Base-by-base conservation (phyloP, 164 flowering plant genomes). In the Litsea cubeba region DNA sequence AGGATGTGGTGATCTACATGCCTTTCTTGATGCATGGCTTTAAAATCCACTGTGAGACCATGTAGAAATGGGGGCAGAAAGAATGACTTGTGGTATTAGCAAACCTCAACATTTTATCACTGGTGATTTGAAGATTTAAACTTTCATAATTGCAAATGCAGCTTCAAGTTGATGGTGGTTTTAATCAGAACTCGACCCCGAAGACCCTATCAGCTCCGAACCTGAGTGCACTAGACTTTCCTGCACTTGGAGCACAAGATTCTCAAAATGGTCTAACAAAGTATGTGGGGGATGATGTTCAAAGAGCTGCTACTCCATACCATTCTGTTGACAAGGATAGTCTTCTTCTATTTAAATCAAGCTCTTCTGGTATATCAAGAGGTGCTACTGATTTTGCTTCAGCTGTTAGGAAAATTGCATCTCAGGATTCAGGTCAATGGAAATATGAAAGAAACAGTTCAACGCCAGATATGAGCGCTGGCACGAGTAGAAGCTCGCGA, bases 141-240 rank as follows among this genome's bases (percentile, higher is more conserved):
- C 20, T 30, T 5, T 24, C 70, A 82, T 49, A 25, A 71, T 82
- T 82, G 20, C 74, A 25, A 70, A 73, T 88, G 86, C 87, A 96
- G 99, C 97, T 92, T 82, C 98, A 94, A 87, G 93, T 87, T 50
- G 99, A 94, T 77, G 88, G 85, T 76, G 90, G 85, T 74, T 83
- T 88, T 72, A 82, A 72, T 83, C 94, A 87, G 80, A 91, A 83
- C 78, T 40, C 84, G 68, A 86, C 65, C 80, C 71, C 92, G n/a
- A 94, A 94, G 87, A 75, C 90, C 65, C 68, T 83, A 60, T 86
- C 97, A 28, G 83, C 97, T 77, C 97, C 97, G 66, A 90, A 89
- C 79, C 93, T 94, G 65, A 90, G 83, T 75, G 76, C 87, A 18
- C 67, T 88, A 77, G 98, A 96, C 74, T 96, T 94, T 68, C 97